Conservation (phyloP, 768 basidiomycete genomes). For the Asterophora lycoperdoides region DNA sequence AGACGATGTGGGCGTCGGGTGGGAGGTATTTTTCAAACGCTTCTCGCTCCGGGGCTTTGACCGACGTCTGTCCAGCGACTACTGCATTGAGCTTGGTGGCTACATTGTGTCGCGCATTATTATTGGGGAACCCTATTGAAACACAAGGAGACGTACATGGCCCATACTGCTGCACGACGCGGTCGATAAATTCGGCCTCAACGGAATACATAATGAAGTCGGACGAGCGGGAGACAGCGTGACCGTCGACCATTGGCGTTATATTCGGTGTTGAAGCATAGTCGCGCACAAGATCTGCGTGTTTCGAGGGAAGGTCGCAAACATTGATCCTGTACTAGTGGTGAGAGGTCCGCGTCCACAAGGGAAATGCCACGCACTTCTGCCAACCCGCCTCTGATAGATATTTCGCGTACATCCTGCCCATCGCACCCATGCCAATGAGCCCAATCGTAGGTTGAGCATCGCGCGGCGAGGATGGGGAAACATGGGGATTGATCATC, state of each 20-base stretch:
- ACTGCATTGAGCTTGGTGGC: conserved; percentile 91
- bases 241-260: conserved; percentile 71
- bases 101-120: conserved; percentile 24
- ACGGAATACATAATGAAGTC: conserved; percentile 96
- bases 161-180: conserved; percentile 84
- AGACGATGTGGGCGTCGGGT: conserved; percentile 81
- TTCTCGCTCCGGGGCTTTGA: conserved; percentile 87
- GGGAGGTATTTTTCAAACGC: conserved; percentile 92
- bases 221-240: conserved; percentile 80
- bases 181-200: conserved; percentile 82
- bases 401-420: conserved; percentile 83
- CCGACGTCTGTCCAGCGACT: conserved; percentile 94
- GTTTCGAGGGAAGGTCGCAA: conserved; percentile 53
- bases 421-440: conserved; percentile 99
- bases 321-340: conserved; percentile 8
- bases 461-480: conserved; percentile 29
- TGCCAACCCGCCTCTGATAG: conserved; percentile 81
- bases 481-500: conserved; percentile 26
- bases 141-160: conserved; percentile 60
- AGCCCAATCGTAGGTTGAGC: conserved; percentile 79
- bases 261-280: conserved; percentile 58
- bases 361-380: conserved; percentile 45
- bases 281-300: conserved; percentile 53
- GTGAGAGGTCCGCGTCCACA: not conserved
- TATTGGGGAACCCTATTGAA: not conserved